Evolutionary conservation across 768 basidiomycete genomes (phyloP), one percentile per base, ranked within the genome.

Genomic region (Trametes cubensis): DNA sequence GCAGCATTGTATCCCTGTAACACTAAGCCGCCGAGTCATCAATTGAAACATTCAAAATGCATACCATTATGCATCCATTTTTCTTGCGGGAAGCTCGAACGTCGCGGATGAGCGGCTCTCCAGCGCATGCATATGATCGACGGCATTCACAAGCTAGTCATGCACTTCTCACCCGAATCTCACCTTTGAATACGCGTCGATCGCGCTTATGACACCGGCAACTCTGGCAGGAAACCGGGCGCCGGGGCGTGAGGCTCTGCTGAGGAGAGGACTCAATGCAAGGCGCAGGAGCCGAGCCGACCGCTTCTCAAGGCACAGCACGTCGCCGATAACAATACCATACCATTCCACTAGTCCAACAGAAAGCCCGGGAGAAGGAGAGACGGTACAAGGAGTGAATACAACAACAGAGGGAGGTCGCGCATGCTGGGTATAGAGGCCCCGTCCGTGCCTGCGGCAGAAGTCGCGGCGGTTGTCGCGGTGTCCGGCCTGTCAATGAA

Each of bases 401-500:
- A 66, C 53, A 62, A 54, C 49, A 60, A 42, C 4, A 64, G 42
- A 17, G 58, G 47, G 25, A 54, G 23, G 45, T 50, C 54, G 23
- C 57, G 54, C 11, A 20, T 5, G 49, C 53, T 34, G 46, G 49
- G 21, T 34, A 50, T 56, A 14, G 47, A 25, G 38, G 41, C 21
- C 41, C 45, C 20, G 8, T 47, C 30, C 20, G 48, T 28, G n/a
- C 21, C 41, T 21, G 18, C 55, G 41, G 54, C 52, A 50, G 51
- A 47, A 38, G 42, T 21, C 13, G 48, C 56, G 7, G 41, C 49
- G 4, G 60, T 44, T 25, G 52, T 68, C 6, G 68, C 61, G 13
- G 68, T 69, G 47, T 69, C 61, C 34, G 68, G 68, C 6, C 67
- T 68, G 51, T 54, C 25, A 50, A 45, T 46, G 20, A 50, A 45